Evolutionary conservation across 768 basidiomycete genomes (phyloP).

Genomic region (Lactifluus rugatus): DNA sequence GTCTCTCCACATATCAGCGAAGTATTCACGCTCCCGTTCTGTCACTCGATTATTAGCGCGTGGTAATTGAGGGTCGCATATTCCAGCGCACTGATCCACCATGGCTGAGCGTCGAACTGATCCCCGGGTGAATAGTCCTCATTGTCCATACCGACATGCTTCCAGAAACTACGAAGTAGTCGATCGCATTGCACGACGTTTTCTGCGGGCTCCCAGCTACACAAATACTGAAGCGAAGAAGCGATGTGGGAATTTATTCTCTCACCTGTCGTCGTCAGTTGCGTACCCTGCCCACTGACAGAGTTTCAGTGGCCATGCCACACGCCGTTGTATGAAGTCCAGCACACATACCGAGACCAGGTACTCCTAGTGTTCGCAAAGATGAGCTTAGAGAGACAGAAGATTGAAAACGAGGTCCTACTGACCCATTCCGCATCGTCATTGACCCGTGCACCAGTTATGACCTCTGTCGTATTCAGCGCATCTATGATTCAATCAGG

Average conservation of each 20-base stretch:
- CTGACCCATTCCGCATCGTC: constrained; percentile 45
- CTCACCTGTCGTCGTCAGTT: constrained; percentile 47
- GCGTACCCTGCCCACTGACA: constrained; percentile 58
- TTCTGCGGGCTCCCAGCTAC: constrained; percentile 59
- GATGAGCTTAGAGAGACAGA: neutral
- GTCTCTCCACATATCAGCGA: constrained; percentile 15
- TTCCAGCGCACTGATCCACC: constrained; percentile 47
- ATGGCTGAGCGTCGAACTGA: constrained; percentile 31
- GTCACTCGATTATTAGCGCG: neutral
- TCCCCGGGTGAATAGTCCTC: constrained; percentile 43
- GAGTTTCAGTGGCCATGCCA: neutral
- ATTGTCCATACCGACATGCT: constrained; percentile 47
- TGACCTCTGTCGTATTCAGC: constrained; percentile 40
- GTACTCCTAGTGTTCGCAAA: constrained; percentile 42
- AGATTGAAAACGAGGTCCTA: neutral
- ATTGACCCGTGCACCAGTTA: constrained; percentile 46
- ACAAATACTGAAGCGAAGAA: constrained; percentile 3
- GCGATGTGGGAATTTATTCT: neutral
- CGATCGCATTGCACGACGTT: constrained; percentile 51
- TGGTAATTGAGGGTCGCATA: neutral
- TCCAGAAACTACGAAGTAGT: constrained; percentile 49
- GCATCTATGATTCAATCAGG: neutral
- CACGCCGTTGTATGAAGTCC: neutral
- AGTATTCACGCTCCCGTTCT: constrained; percentile 35
- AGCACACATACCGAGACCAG: constrained; percentile 45